A percentile compares a stretch with the other conserved stretches of the same genome.
These are phyloP conservation scores for Trichoderma brevicompactum DNA, from an alignment of 2,329 filamentous ascomycete species.

Conservation along the genomic window DNA sequence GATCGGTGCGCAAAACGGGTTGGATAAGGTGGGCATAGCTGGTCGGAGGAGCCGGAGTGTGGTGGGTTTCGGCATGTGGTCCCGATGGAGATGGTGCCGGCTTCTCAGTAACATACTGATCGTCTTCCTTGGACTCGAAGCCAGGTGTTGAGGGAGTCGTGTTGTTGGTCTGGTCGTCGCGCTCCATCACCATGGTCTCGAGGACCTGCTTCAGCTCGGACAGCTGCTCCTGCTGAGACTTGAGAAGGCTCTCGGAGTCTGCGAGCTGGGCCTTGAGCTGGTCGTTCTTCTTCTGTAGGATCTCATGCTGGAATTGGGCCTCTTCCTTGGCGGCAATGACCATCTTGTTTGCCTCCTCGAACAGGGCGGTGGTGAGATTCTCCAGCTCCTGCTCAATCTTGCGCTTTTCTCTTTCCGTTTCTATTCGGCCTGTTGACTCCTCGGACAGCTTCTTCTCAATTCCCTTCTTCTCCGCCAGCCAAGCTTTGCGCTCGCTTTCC, in stretches of 20 bases:
- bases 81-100: constrained; percentile 36
- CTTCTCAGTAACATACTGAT: constrained; percentile 40
- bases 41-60: constrained; percentile 61
- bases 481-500: constrained; percentile 70
- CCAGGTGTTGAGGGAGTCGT: constrained; percentile 83
- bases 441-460: constrained; percentile 64
- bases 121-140: constrained; percentile 63
- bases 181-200: constrained; percentile 78
- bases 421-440: constrained; percentile 66
- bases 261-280: constrained; percentile 82
- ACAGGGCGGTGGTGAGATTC: constrained; percentile 86
- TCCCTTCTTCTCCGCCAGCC: constrained; percentile 63
- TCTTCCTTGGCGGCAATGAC: constrained; percentile 87
- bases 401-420: constrained; percentile 78
- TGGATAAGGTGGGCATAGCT: constrained; percentile 84
- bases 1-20: constrained; percentile 80
- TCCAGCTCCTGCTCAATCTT: constrained; percentile 92
- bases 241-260: constrained; percentile 83
- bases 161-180: constrained; percentile 72
- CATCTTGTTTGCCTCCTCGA: constrained; percentile 99
- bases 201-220: constrained; percentile 89
- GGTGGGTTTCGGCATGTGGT: constrained; percentile 45
- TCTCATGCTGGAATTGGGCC: constrained; percentile 81
- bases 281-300: constrained; percentile 81
- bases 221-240: constrained; percentile 91